Conservation (phyloP, 805 yeast species). For the Saturnispora sanitii region DNA sequence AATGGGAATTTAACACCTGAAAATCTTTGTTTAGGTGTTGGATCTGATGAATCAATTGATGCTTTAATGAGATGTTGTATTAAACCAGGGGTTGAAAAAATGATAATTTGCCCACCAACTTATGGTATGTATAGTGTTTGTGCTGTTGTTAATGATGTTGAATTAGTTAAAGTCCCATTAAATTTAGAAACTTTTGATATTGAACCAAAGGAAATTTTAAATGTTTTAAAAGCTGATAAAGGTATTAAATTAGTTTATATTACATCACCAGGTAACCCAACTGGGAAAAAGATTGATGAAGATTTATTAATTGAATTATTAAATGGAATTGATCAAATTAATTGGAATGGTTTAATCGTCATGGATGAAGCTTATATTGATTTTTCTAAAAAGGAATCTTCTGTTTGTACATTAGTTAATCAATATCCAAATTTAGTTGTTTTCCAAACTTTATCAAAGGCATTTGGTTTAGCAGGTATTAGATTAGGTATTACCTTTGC, state of each 20-base stretch:
- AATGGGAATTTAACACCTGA: constrained; percentile 30
- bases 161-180: constrained; percentile 63
- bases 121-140: constrained; percentile 95
- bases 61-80: constrained; percentile 78
- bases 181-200: constrained; percentile 57
- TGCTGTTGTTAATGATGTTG: constrained; percentile 84
- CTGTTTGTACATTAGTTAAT: constrained; percentile 70
- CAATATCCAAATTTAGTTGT: constrained; percentile 77
- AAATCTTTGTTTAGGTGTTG: constrained; percentile 89
- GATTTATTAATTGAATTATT: constrained; percentile 40
- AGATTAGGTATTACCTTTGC: constrained; percentile 79
- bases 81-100: constrained; percentile 70
- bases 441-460: constrained; percentile 85
- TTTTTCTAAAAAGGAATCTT: constrained; percentile 58
- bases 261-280: constrained; percentile 97
- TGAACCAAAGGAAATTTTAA: constrained; percentile 45
- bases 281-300: constrained; percentile 55
- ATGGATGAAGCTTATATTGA: constrained; percentile 96
- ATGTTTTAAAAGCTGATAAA: constrained; percentile 44
- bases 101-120: constrained; percentile 87
- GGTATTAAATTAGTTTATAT: constrained; percentile 66
- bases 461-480: constrained; percentile 94
- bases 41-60: constrained; percentile 94
- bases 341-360: constrained; percentile 70
- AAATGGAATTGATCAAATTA: constrained; percentile 26